These are phyloP conservation scores for Omphalea diandra DNA, from an alignment of 441 rosid genomes.

Conservation along the genomic window DNA sequence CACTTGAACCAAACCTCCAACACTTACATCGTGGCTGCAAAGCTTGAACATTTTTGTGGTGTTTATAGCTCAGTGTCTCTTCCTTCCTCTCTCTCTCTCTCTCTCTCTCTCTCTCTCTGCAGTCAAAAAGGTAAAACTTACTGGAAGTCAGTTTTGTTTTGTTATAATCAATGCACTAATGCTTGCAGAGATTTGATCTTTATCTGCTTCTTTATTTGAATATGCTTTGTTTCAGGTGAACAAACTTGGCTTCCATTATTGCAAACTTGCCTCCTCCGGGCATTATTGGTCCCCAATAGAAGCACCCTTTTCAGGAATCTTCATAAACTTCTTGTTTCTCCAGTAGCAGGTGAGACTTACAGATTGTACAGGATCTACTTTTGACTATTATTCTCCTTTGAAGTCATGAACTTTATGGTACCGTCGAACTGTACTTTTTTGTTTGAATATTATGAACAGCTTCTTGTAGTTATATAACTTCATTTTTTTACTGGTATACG, in stretches of 20 bases:
- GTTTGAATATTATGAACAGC: not conserved
- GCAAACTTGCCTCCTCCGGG: slow-evolving; percentile 39
- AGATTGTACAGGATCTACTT: not conserved
- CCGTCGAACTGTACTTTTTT: not conserved
- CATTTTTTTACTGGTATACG: not conserved
- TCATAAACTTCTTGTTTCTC: slow-evolving; percentile 42
- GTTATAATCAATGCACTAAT: not conserved
- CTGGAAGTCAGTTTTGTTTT: not conserved
- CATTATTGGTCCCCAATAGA: slow-evolving; percentile 41
- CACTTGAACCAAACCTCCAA: slow-evolving; percentile 3
- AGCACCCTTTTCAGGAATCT: slow-evolving; percentile 38
- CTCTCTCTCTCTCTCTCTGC: slow-evolving; percentile 1
- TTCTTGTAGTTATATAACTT: not conserved
- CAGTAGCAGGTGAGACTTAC: slow-evolving; percentile 34
- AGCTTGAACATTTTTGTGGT: slow-evolving; percentile 21
- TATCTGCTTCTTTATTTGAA: not conserved
- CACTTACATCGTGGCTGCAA: not conserved
- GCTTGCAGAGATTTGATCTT: slow-evolving; percentile 9
- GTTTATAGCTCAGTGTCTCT: not conserved
- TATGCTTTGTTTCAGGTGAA: slow-evolving; percentile 22
- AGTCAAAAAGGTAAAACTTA: not conserved
- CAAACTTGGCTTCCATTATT: slow-evolving; percentile 55
- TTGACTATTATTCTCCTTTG: not conserved
- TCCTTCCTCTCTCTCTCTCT: not conserved
- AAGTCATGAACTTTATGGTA: slow-evolving; percentile 4